Percentiles rank a stretch among this genome's conserved stretches.
These are phyloP conservation scores for Peziza echinospora DNA, from an alignment of 495 filamentous ascomycete genomes.

Conservation along the genomic window DNA sequence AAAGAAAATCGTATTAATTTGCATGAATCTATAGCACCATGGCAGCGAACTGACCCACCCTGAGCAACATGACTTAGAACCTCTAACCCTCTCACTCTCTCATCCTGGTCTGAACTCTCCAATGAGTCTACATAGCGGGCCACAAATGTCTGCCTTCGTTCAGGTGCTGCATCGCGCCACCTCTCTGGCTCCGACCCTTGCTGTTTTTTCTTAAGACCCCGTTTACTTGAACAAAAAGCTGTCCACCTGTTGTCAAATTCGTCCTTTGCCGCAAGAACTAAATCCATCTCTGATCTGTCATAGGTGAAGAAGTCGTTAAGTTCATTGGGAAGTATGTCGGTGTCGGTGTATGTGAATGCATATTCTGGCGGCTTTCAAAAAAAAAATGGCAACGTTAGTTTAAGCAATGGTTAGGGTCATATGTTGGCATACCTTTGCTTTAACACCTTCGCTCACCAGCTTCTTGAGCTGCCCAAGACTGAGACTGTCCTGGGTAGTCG, in stretches of 20 bases:
- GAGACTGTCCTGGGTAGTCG: conserved; percentile 37
- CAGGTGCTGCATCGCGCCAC: conserved; percentile 32
- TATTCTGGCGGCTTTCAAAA: conserved; percentile 53
- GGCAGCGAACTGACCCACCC: conserved; percentile 37
- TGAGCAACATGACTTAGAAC: conserved; percentile 55
- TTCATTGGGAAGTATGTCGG: conserved; percentile 60
- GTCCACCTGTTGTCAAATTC: conserved; percentile 48
- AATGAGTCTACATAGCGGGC: conserved; percentile 23
- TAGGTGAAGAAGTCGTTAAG: conserved; percentile 95
- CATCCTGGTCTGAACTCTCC: conserved; percentile 29
- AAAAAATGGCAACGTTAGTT: conserved; percentile 10
- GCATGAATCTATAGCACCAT: too few relatives aligned
- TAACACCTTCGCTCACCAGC: conserved; percentile 41
- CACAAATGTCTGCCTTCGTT: conserved; percentile 27
- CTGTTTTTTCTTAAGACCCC: conserved; percentile 13
- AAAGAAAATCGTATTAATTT: neutral
- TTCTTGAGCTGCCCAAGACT: conserved; percentile 60
- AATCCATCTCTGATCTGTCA: conserved; percentile 46
- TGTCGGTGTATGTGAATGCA: conserved; percentile 76
- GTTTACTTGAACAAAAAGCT: conserved; percentile 11
- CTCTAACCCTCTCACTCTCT: conserved; percentile 43
- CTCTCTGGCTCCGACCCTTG: conserved; percentile 16
- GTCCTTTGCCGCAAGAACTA: conserved; percentile 44
- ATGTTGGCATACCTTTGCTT: conserved; percentile 2
- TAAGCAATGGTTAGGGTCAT: conserved; percentile 35